Evolutionary conservation across 176 grass and related monocot species (phyloP), one percentile per base, ranked within the genome.

Genomic region (Lolium rigidum): DNA sequence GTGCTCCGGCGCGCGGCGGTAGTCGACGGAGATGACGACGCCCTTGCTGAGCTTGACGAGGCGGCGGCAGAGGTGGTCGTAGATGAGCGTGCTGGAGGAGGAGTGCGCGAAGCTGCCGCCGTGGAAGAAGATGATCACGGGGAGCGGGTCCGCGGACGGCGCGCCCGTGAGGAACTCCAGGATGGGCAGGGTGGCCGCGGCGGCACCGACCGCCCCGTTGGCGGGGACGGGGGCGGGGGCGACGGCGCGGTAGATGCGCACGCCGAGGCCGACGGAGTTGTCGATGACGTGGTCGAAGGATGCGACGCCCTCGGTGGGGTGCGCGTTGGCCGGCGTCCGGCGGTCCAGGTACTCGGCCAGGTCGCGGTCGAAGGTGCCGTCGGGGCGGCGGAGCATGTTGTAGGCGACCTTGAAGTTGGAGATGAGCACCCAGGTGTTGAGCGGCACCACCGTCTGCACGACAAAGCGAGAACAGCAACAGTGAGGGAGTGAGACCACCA

Each of bases 81-180:
- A 99, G 75, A 99, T 99, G 18, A 92, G 56, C 10, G 90, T 94
- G 74, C 93, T 90, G 65, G 94, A 88, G 0, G 92, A 93, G 0
- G 94, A 99, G 87, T 99, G 97, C 1, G 92, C 92, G 44, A 99
- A 99, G 92, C 97, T 99, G 77, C 97, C 94, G n/a, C 97, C 94
- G 71, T 96, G 97, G 89, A 96, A 99, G 97, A 99, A 96, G 52
- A 99, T 89, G 76, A 99, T 96, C 35, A 99, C 97, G n/a, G 94
- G 92, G 79, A 96, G 94, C 18, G 90, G 92, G 61, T 94, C 94
- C 24, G 71, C 18, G 8, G 94, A 90, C 16, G 94, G 88, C 7
- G 72, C 65, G 49, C 84, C 84, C 4, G 58, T 74, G n/a, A 96
- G 90, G 82, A 90, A 90, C 13, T 93, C 77, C 2, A 96, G 92